These are phyloP conservation scores for Penicillium coprophilum DNA, from an alignment of 495 filamentous ascomycete genomes.

Conservation along the genomic window DNA sequence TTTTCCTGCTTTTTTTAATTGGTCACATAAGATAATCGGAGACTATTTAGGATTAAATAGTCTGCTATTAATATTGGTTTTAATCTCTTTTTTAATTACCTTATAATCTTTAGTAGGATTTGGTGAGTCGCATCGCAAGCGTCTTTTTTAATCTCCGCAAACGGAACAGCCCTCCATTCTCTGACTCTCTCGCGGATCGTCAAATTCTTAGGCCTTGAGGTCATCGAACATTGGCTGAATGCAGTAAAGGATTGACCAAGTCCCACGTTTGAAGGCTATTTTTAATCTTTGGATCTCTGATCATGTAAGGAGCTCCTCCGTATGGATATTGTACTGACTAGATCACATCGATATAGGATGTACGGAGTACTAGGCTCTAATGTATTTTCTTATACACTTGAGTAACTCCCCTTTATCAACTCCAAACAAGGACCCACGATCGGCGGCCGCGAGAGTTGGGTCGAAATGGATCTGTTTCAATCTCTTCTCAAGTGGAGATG, in stretches of 20 bases:
- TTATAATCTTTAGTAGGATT: background rate
- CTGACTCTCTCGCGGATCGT: too few relatives aligned
- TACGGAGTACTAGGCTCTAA: too few relatives aligned
- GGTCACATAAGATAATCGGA: background rate
- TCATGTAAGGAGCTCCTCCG: background rate
- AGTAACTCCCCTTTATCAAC: background rate
- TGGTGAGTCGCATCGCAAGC: background rate
- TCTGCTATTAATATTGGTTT: too few relatives aligned
- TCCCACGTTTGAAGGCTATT: background rate
- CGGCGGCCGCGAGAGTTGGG: background rate
- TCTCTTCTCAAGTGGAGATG: background rate
- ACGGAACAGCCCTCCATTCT: background rate
- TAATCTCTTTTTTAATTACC: background rate
- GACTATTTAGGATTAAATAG: too few relatives aligned
- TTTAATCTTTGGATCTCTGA: too few relatives aligned
- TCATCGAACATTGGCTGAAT: background rate
- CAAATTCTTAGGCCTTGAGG: too few relatives aligned
- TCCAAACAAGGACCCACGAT: slow-evolving; percentile 8
- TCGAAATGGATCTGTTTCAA: background rate
- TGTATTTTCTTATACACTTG: too few relatives aligned
- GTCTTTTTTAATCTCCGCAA: slow-evolving; percentile 1
- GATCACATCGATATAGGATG: background rate
- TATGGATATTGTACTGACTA: background rate
- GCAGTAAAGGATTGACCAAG: background rate
- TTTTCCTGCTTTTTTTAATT: background rate